These are phyloP conservation scores for Calvatia gigantea DNA, from an alignment of 768 basidiomycete species.

Conservation along the genomic window DNA sequence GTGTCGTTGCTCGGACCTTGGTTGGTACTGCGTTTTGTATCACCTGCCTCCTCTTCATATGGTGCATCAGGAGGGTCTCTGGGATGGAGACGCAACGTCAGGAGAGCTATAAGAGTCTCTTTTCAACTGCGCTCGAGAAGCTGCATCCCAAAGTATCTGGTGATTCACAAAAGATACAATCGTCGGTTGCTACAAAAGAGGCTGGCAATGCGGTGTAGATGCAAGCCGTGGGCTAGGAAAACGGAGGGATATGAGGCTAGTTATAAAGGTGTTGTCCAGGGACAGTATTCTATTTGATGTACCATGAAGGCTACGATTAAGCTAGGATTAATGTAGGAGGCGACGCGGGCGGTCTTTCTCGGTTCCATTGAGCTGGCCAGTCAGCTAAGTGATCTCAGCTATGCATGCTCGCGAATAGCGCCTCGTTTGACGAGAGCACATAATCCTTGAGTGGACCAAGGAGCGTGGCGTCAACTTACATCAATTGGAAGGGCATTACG, in stretches of 20 bases:
- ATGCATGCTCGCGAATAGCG: too few relatives aligned
- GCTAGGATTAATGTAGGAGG: too few relatives aligned
- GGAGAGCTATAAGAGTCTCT: not conserved
- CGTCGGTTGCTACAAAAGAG: not conserved
- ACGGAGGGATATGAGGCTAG: not conserved
- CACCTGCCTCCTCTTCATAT: not conserved
- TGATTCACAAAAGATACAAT: not conserved
- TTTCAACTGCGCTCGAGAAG: not conserved
- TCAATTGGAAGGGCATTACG: too few relatives aligned
- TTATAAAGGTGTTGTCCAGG: not conserved
- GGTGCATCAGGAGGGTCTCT: not conserved
- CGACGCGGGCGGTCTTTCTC: too few relatives aligned
- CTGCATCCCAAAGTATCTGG: not conserved
- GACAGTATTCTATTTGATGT: too few relatives aligned
- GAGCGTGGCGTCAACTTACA: too few relatives aligned
- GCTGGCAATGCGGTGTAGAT: not conserved
- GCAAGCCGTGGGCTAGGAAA: not conserved
- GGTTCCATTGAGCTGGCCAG: too few relatives aligned
- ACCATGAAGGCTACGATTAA: too few relatives aligned
- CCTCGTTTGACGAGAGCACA: too few relatives aligned
- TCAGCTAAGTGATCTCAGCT: too few relatives aligned
- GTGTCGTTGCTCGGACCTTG: not conserved
- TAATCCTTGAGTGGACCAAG: too few relatives aligned
- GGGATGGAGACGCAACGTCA: constrained; percentile 2
- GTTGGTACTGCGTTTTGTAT: not conserved